Percentiles rank a stretch among this genome's conserved stretches.
These are phyloP conservation scores for Mycena epipterygia DNA, from an alignment of 768 basidiomycete species.

Conservation along the genomic window DNA sequence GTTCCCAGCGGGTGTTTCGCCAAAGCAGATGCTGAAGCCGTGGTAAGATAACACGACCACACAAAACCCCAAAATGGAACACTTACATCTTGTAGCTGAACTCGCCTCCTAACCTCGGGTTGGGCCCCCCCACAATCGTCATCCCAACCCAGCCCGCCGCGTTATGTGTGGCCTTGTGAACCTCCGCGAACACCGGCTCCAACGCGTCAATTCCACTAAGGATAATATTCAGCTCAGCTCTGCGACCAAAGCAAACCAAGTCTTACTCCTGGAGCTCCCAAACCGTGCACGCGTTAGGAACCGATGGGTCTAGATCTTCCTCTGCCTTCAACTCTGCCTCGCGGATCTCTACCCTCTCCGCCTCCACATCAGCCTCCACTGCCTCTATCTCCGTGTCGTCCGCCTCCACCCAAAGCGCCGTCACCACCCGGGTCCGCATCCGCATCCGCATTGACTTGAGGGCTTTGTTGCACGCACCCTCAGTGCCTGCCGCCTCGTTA, in stretches of 20 bases:
- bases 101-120: conserved; percentile 20
- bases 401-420: not conserved
- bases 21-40: too few relatives aligned
- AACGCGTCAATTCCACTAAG: conserved; percentile 4
- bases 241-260: not conserved
- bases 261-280: conserved; percentile 1
- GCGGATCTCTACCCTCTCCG: not conserved
- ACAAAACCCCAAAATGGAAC: not conserved
- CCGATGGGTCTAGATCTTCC: too few relatives aligned
- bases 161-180: not conserved
- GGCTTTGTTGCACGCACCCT: not conserved
- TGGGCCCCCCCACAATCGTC: conserved; percentile 3
- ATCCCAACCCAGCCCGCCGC: not conserved
- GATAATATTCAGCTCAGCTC: not conserved
- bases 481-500: too few relatives aligned
- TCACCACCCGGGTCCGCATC: not conserved
- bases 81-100: conserved; percentile 17
- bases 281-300: not conserved
- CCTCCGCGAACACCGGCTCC: not conserved
- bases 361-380: not conserved
- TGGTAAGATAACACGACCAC: not conserved
- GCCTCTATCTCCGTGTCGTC: not conserved
- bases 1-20: not conserved
- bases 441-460: not conserved
- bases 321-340: not conserved